phyloP scores from a whole-genome alignment of 768 basidiomycete species.

The Termitomyces bulborhizus region DNA sequence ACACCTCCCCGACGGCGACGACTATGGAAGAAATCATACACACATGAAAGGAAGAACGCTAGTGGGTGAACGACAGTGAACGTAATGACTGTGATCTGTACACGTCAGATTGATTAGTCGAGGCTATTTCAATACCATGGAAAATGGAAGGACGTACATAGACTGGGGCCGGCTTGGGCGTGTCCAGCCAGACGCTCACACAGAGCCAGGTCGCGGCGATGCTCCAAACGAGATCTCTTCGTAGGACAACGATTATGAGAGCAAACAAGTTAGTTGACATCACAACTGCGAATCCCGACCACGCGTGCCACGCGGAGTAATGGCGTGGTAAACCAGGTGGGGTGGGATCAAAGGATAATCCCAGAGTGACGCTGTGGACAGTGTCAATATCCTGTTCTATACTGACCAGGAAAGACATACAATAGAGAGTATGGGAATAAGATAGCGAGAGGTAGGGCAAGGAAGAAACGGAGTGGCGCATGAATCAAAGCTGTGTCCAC shows the following conservation, averaged over 20 bases:
- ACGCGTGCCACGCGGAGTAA: slow-evolving; percentile 55
- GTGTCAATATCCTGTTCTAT: background rate
- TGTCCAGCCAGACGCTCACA: slow-evolving; percentile 52
- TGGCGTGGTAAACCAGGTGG: slow-evolving; percentile 37
- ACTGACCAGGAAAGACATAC: slow-evolving; percentile 29
- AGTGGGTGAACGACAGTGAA: slow-evolving; percentile 69
- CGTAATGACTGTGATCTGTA: slow-evolving; percentile 50
- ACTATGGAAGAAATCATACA: slow-evolving; percentile 30
- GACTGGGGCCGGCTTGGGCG: slow-evolving; percentile 60
- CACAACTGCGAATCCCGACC: slow-evolving; percentile 69
- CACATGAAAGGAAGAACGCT: slow-evolving; percentile 37
- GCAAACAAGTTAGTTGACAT: slow-evolving; percentile 57
- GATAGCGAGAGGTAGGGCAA: slow-evolving; percentile 45
- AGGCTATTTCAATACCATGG: background rate
- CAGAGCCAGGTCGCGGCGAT: slow-evolving; percentile 71
- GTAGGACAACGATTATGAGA: slow-evolving; percentile 45
- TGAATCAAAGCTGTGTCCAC: slow-evolving; percentile 83
- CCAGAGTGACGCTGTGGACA: slow-evolving; percentile 54
- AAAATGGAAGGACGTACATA: slow-evolving; percentile 38
- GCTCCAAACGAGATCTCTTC: slow-evolving; percentile 71
- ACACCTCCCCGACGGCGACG: slow-evolving; percentile 4
- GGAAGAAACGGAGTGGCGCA: slow-evolving; percentile 74
- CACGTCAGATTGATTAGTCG: background rate
- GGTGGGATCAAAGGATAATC: slow-evolving; percentile 48
- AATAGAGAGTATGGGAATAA: slow-evolving; percentile 56